phyloP scores from a whole-genome alignment of 441 rosid species.

The Brassica balearica region DNA sequence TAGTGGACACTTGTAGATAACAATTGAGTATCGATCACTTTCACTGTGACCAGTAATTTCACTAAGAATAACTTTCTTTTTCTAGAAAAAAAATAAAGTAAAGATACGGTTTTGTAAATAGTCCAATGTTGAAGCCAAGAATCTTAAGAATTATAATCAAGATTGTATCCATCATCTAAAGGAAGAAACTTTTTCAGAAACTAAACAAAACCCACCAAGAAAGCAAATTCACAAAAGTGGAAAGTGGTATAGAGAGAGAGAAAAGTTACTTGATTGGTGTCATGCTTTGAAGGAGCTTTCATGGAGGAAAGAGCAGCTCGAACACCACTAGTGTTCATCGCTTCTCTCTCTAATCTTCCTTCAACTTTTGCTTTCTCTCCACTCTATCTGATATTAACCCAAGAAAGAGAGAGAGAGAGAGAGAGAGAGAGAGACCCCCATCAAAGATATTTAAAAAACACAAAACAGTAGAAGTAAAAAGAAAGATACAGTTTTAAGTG shows the following conservation, averaged over 20 bases:
- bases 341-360: conserved; percentile 39
- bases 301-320: conserved; percentile 71
- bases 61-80: conserved; percentile 20
- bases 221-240: conserved; percentile 30
- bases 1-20: conserved; percentile 59
- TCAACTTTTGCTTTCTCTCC: conserved; percentile 41
- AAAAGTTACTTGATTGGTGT: conserved; percentile 50
- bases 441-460: not conserved
- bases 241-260: conserved; percentile 11
- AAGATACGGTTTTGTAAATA: conserved; percentile 38
- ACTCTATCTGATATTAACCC: conserved; percentile 39
- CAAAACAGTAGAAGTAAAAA: conserved; percentile 41
- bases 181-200: conserved; percentile 30
- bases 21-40: conserved; percentile 49
- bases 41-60: conserved; percentile 44
- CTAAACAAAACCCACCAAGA: conserved; percentile 28
- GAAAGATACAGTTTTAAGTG: conserved; percentile 28
- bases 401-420: not conserved
- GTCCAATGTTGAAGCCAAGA: conserved; percentile 42
- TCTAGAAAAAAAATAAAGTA: not conserved
- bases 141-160: conserved; percentile 18
- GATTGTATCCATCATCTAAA: conserved; percentile 19
- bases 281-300: conserved; percentile 68
- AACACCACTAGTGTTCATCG: conserved; percentile 78
- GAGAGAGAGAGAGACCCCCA: not conserved